Percentiles rank a stretch among this genome's conserved stretches.
phyloP scores from a whole-genome alignment of 192 early-diverging fungal genomes.

The Diversispora epigaea region DNA sequence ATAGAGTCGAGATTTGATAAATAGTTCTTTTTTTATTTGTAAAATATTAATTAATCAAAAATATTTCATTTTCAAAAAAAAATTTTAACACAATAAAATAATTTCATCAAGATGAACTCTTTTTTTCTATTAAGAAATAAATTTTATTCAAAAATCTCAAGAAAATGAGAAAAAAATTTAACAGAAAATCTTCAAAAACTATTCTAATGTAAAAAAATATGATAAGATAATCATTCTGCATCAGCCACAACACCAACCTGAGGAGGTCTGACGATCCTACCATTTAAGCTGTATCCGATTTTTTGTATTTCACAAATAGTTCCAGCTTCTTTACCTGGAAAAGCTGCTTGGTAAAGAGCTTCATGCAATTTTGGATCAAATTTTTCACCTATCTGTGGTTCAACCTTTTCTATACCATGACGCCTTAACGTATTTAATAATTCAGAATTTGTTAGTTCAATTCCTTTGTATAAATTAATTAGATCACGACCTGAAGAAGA shows the following conservation, averaged over 20 bases:
- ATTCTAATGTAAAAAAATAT: background rate
- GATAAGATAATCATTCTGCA: background rate
- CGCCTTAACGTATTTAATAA: conserved; percentile 84
- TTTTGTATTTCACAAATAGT: conserved; percentile 89
- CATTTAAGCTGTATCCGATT: conserved; percentile 89
- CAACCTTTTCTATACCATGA: conserved; percentile 79
- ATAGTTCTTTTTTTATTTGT: too few species aligned
- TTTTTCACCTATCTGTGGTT: conserved; percentile 75
- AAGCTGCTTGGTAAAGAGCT: conserved; percentile 91
- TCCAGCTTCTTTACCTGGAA: conserved; percentile 85
- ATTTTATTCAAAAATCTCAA: background rate
- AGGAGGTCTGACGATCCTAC: conserved; percentile 88
- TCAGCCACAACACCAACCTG: conserved; percentile 89
- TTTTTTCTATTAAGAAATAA: too few species aligned
- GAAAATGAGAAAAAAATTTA: background rate
- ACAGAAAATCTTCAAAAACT: background rate
- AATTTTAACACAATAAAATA: too few species aligned
- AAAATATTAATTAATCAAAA: too few species aligned
- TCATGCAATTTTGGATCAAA: conserved; percentile 96
- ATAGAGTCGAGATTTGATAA: background rate
- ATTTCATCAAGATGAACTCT: too few species aligned
- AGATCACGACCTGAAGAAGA: conserved; percentile 36
- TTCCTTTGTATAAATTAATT: conserved; percentile 81
- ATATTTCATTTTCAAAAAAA: too few species aligned
- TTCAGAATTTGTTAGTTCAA: conserved; percentile 83